Conservation (phyloP, 805 yeast species). For the Monosporozyma aerobia region DNA sequence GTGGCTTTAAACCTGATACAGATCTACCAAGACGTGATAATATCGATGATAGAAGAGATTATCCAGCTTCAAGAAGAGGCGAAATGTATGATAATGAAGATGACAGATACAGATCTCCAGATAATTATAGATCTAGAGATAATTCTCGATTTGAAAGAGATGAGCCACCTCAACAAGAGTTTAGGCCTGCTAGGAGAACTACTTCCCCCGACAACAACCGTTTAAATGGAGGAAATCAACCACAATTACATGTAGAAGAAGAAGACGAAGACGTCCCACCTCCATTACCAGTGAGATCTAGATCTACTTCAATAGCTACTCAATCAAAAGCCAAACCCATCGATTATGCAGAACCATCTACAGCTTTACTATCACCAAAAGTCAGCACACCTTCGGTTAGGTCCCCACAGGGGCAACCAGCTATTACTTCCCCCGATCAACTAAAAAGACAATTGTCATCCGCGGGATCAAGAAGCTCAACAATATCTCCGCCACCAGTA, state of each 20-base stretch:
- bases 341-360: no score
- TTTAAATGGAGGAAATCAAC: neutral
- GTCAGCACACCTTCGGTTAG: conserved; percentile 1
- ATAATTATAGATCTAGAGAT: neutral
- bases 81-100: neutral
- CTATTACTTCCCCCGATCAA: neutral
- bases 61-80: neutral
- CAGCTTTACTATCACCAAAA: neutral
- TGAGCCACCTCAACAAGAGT: neutral
- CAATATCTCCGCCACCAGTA: conserved; percentile 3
- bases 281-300: conserved; percentile 7
- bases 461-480: conserved; percentile 12
- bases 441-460: conserved; percentile 11
- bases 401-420: neutral
- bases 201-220: neutral
- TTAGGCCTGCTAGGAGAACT: neutral
- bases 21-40: neutral
- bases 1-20: neutral
- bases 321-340: no score
- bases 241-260: neutral
- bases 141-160: neutral
- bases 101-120: neutral
- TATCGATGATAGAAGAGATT: neutral
- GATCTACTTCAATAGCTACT: neutral
- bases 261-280: conserved; percentile 6